phyloP scores from a whole-genome alignment of 208 protist species.

The Histomonas meleagridis region DNA sequence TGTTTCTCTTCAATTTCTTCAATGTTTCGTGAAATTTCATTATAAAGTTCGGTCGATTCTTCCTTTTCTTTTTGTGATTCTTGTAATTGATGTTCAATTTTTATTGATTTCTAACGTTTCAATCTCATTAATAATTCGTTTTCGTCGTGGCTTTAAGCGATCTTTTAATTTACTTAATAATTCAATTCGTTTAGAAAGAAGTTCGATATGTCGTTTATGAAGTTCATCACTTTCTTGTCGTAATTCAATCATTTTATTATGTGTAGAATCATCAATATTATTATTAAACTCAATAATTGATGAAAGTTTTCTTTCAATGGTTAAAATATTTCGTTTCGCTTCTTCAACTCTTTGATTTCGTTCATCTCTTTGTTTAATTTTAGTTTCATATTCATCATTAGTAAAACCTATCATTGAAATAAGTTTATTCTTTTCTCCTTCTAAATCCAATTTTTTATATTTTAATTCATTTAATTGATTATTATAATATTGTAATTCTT shows the following conservation, averaged over 20 bases:
- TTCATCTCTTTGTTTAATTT: background rate
- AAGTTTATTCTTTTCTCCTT: background rate
- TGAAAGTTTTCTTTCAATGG: background rate
- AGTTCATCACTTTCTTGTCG: background rate
- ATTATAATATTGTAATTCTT: background rate
- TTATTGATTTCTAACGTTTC: background rate
- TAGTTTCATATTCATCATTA: background rate
- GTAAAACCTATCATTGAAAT: background rate
- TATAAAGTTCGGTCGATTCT: background rate
- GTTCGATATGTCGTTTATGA: background rate
- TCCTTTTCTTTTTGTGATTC: background rate
- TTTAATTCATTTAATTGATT: background rate
- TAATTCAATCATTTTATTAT: background rate
- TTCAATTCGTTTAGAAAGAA: background rate
- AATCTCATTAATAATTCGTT: background rate
- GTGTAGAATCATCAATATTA: background rate
- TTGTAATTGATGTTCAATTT: background rate
- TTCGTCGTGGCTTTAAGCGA: background rate
- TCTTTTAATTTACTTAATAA: background rate
- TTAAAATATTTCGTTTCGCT: background rate
- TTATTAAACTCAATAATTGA: background rate
- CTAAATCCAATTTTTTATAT: background rate
- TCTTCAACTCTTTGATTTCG: background rate
- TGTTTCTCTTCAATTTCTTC: background rate
- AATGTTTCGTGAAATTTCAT: background rate